Evolutionary conservation across 2,329 filamentous ascomycete species (phyloP).

Genomic region (Pestalotiopsis sp.): DNA sequence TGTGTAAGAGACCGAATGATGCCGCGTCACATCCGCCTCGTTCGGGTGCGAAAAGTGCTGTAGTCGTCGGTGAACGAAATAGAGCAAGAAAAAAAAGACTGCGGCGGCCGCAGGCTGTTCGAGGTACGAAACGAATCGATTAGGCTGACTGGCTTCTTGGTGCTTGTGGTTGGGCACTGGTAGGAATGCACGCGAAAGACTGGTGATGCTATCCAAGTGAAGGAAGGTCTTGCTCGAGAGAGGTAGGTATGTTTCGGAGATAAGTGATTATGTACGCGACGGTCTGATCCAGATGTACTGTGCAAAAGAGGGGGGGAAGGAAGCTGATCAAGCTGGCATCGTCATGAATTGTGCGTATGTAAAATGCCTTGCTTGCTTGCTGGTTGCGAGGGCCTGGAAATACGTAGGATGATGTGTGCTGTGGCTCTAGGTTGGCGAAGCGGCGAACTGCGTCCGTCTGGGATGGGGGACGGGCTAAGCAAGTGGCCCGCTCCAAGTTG

Average conservation of each 20-base stretch:
- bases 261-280: neutral
- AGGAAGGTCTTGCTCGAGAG: neutral
- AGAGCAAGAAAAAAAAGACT: neutral
- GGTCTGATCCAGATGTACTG: neutral
- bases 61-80: conserved; percentile 4
- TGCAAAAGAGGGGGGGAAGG: neutral
- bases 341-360: conserved; percentile 7
- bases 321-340: conserved; percentile 7
- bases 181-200: conserved; percentile 4
- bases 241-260: neutral
- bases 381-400: neutral
- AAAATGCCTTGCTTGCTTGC: neutral
- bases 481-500: neutral
- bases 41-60: neutral
- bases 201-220: conserved; percentile 2
- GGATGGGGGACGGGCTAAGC: neutral
- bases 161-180: neutral
- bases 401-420: conserved; percentile 2
- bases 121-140: neutral
- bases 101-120: neutral
- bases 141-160: conserved; percentile 4
- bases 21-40: neutral
- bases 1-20: neutral
- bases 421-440: conserved; percentile 1
- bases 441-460: neutral